Evolutionary conservation across 1,139 yeast genomes (phyloP).

Genomic region (Geotrichum bryndzae): DNA sequence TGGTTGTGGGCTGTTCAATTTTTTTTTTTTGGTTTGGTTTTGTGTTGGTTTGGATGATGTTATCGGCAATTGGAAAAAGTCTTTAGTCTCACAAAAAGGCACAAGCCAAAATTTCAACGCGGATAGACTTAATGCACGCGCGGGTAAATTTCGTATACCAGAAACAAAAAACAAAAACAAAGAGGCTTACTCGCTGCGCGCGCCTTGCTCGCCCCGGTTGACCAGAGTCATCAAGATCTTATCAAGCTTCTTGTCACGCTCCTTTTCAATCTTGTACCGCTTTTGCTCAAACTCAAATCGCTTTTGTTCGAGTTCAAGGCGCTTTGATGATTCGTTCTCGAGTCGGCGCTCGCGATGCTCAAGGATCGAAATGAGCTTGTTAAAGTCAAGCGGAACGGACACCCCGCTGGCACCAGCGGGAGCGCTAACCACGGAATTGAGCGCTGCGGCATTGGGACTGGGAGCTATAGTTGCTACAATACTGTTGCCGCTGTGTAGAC

Average conservation of each 20-base stretch:
- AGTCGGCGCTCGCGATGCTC: constrained; percentile 14
- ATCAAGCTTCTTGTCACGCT: constrained; percentile 9
- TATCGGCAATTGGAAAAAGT: no score
- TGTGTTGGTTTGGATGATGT: no score
- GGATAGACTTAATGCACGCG: not conserved
- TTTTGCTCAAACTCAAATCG: constrained; percentile 13
- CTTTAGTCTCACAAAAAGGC: not conserved
- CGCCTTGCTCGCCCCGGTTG: not conserved
- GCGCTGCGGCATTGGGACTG: not conserved
- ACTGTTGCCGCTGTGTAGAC: not conserved
- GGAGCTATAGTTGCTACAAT: not conserved
- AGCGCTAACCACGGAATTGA: not conserved
- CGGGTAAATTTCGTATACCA: not conserved
- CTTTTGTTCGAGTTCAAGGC: constrained; percentile 14
- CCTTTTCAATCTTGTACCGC: constrained; percentile 10
- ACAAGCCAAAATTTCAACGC: not conserved
- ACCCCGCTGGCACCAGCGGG: not conserved
- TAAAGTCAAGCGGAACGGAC: constrained; percentile 10
- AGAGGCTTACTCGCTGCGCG: not conserved
- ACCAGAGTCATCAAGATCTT: constrained; percentile 10
- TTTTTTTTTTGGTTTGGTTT: no score
- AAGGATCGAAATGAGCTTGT: constrained; percentile 9
- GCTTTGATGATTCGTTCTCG: constrained; percentile 8
- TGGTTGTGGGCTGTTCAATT: no score
- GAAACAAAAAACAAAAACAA: not conserved